phyloP scores from a whole-genome alignment of 164 flowering plant genomes.

The Sextonia rubra region DNA sequence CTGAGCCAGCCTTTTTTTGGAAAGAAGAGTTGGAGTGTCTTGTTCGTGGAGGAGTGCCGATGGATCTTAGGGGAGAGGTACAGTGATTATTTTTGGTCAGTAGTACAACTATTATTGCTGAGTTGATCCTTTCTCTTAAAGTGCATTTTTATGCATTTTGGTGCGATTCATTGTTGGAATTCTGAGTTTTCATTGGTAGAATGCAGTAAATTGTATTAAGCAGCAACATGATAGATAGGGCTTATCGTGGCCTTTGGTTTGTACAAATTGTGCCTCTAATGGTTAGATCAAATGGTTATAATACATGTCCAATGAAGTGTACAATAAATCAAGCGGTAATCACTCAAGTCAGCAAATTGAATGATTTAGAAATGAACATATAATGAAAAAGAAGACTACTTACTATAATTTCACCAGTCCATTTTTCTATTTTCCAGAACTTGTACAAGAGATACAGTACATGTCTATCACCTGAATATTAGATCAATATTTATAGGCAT shows the following conservation, averaged over 20 bases:
- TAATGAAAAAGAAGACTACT: not conserved
- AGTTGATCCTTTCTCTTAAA: too few species aligned
- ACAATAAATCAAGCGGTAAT: too few species aligned
- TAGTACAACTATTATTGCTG: not conserved
- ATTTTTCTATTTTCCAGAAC: not conserved
- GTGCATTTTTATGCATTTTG: too few species aligned
- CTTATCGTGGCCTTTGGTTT: too few species aligned
- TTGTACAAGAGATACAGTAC: not conserved
- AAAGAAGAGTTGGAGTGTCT: constrained; percentile 86
- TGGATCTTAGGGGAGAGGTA: constrained; percentile 99
- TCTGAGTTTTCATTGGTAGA: too few species aligned
- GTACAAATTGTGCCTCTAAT: too few species aligned
- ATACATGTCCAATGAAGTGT: too few species aligned
- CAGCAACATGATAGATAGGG: too few species aligned
- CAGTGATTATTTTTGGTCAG: not conserved
- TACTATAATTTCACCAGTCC: not conserved
- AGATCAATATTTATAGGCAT: not conserved
- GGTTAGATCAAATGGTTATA: too few species aligned
- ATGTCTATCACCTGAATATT: not conserved
- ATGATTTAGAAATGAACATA: not conserved
- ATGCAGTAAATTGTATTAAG: too few species aligned
- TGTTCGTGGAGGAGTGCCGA: constrained; percentile 94
- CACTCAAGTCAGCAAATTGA: too few species aligned
- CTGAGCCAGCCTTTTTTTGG: constrained; percentile 53
- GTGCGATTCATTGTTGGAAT: too few species aligned